Evolutionary conservation across 2,329 filamentous ascomycete genomes (phyloP).

Genomic region (Penicillium sp.): DNA sequence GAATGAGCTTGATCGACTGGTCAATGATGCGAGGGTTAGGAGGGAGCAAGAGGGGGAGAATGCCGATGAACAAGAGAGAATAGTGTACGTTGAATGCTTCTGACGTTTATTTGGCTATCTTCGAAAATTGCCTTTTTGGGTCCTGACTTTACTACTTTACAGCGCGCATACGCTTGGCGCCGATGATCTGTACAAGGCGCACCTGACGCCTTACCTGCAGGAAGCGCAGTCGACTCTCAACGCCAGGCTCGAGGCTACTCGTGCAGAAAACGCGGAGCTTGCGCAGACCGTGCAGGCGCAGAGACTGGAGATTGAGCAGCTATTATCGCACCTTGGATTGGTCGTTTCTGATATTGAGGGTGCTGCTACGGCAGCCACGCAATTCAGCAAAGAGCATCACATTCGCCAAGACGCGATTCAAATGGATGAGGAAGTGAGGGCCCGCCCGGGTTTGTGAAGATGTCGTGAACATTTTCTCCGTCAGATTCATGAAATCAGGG

Average conservation of each 20-base stretch:
- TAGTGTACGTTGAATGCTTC: conserved; percentile 47
- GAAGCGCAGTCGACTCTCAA: conserved; percentile 52
- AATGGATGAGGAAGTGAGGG: conserved; percentile 45
- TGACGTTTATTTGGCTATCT: background rate
- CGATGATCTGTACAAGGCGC: conserved; percentile 57
- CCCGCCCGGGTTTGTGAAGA: conserved; percentile 28
- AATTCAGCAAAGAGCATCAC: conserved; percentile 39
- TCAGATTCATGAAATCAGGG: conserved; percentile 31
- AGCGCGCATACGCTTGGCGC: conserved; percentile 61
- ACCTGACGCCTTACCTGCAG: conserved; percentile 57
- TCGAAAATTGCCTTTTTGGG: background rate
- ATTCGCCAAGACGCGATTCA: conserved; percentile 44
- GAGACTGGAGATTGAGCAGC: conserved; percentile 55
- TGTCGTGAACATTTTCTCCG: background rate
- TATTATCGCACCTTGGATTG: conserved; percentile 56
- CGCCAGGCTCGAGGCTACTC: conserved; percentile 50
- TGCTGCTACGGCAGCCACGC: conserved; percentile 44
- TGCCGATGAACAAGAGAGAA: conserved; percentile 36
- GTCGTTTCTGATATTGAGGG: conserved; percentile 59
- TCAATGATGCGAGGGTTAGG: conserved; percentile 57
- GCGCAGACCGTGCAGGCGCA: conserved; percentile 54
- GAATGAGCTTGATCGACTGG: conserved; percentile 60
- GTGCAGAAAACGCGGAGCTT: conserved; percentile 55
- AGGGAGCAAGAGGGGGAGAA: conserved; percentile 41
- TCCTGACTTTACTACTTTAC: conserved; percentile 1